A percentile compares a stretch with the other conserved stretches of the same genome.
Evolutionary conservation across 192 early-diverging fungal species (phyloP).

Genomic region (Linnemannia hyalina): DNA sequence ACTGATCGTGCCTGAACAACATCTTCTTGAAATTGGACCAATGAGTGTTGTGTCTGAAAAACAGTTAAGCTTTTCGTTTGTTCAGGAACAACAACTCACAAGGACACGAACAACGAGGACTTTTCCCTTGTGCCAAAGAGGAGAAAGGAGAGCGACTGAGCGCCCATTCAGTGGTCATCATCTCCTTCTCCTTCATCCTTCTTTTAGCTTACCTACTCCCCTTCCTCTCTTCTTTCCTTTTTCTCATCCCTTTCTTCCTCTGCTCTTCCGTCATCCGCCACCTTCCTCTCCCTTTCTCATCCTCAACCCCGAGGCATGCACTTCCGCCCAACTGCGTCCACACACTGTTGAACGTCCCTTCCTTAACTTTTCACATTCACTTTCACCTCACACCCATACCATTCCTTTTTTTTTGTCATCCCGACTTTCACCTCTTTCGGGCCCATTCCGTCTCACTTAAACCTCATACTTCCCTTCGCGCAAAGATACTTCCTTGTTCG

Average conservation of each 20-base stretch:
- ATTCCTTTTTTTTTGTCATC: not conserved
- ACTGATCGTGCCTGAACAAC: not conserved
- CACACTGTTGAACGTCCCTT: not conserved
- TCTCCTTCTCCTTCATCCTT: not conserved
- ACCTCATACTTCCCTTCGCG: not conserved
- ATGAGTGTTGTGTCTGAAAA: not conserved
- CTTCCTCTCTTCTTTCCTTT: not conserved
- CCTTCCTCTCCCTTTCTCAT: not conserved
- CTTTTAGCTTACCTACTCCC: not conserved
- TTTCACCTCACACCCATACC: not conserved
- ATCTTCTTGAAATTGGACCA: not conserved
- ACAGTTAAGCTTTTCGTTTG: not conserved
- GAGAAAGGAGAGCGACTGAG: not conserved
- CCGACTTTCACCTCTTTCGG: not conserved
- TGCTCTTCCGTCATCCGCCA: not conserved
- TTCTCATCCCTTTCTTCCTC: not conserved
- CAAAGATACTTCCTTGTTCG: not conserved
- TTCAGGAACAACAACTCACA: not conserved
- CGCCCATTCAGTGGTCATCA: not conserved
- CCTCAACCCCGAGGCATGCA: slow-evolving; percentile 1
- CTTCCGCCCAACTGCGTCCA: not conserved
- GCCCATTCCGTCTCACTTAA: not conserved
- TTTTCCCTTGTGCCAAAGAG: not conserved
- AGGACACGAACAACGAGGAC: not conserved
- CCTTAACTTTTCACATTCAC: not conserved